These are phyloP conservation scores for Ceratopteris richardii DNA, from an alignment of 75 land plant species.

Conservation along the genomic window DNA sequence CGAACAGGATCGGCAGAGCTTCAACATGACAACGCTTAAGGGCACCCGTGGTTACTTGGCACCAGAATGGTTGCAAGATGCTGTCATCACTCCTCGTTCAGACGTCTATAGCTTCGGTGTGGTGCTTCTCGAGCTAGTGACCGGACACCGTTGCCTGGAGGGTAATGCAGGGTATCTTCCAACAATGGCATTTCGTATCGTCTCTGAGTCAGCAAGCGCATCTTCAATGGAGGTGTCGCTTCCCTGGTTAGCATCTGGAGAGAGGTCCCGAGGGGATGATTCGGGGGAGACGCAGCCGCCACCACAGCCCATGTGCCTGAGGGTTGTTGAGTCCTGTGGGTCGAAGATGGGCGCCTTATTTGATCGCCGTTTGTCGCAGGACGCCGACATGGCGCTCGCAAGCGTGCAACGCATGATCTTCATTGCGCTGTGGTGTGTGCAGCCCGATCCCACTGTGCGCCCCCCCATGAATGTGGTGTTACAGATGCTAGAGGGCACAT, in stretches of 20 bases:
- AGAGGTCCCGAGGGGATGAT: too few relatives aligned
- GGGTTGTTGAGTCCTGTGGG: too few relatives aligned
- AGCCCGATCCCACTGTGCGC: not conserved
- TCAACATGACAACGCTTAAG: slow-evolving; percentile 11
- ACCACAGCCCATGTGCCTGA: too few relatives aligned
- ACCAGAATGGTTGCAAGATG: slow-evolving; percentile 15
- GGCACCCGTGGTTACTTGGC: slow-evolving; percentile 18
- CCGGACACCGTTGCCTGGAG: slow-evolving; percentile 17
- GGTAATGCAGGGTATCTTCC: too few relatives aligned
- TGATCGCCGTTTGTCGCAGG: not conserved
- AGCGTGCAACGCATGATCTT: not conserved
- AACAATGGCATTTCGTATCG: too few relatives aligned
- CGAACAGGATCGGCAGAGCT: slow-evolving; percentile 13
- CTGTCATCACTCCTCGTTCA: slow-evolving; percentile 21
- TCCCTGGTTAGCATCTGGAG: too few relatives aligned
- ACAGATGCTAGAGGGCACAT: slow-evolving; percentile 15
- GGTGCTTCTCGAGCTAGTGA: slow-evolving; percentile 39
- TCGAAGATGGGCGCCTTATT: too few relatives aligned
- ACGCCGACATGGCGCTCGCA: not conserved
- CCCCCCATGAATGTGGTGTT: slow-evolving; percentile 14
- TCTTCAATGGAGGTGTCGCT: too few relatives aligned
- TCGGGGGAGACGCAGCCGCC: too few relatives aligned
- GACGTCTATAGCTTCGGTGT: slow-evolving; percentile 48
- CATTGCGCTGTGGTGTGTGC: slow-evolving; percentile 12
- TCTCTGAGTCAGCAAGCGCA: too few relatives aligned